A percentile compares a stretch with the other conserved stretches of the same genome.
Conservation (phyloP, 805 yeast species). For the Grigorovia yakushimaensis region DNA sequence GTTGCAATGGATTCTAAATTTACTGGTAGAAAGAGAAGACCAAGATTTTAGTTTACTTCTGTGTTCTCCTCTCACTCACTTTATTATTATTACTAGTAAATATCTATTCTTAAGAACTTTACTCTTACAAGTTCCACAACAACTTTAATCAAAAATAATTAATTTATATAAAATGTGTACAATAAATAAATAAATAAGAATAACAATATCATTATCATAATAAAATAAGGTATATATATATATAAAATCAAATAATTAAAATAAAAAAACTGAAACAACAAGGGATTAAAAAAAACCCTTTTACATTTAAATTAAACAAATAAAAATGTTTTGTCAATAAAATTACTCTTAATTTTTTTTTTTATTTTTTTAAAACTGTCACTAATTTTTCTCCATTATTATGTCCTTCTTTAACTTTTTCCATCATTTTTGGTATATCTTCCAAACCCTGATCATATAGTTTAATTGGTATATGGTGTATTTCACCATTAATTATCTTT, state of each 20-base stretch:
- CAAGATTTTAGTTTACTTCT: constrained; percentile 38
- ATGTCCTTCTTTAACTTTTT: constrained; percentile 19
- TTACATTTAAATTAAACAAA: no score
- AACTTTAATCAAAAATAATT: no score
- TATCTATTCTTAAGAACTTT: no score
- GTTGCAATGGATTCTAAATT: constrained; percentile 88
- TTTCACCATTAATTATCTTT: constrained; percentile 15
- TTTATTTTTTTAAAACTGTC: constrained; percentile 3
- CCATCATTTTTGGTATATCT: constrained; percentile 18
- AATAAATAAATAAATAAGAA: neutral
- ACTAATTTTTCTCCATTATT: constrained; percentile 26
- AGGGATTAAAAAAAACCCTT: neutral
- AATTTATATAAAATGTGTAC: neutral
- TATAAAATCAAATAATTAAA: neutral
- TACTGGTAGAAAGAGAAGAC: constrained; percentile 76
- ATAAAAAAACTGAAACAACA: neutral
- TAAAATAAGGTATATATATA: neutral
- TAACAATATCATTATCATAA: neutral
- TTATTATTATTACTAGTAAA: no score
- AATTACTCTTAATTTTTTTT: no score
- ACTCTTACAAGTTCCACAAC: no score
- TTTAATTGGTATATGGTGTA: constrained; percentile 27
- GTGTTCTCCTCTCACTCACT: neutral
- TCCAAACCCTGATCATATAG: constrained; percentile 26
- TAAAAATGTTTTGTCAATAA: no score